Percentiles rank a stretch among this genome's conserved stretches.
These are phyloP conservation scores for Plantago ovata DNA, from an alignment of 257 asterid species.

Conservation along the genomic window DNA sequence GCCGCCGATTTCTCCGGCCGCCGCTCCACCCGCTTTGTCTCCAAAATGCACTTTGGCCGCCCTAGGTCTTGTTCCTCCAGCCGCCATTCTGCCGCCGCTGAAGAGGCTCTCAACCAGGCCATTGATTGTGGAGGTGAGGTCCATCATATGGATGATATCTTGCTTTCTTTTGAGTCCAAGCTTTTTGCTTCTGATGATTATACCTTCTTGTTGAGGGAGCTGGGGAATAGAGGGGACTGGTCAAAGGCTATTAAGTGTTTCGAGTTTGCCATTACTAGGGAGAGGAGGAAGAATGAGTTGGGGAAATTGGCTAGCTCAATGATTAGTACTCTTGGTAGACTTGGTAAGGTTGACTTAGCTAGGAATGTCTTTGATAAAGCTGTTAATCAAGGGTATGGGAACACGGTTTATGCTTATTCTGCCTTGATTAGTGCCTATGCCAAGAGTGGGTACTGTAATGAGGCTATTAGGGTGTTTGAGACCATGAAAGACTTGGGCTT, in stretches of 20 bases:
- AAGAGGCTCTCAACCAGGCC: conserved; percentile 54
- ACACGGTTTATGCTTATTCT: conserved; percentile 81
- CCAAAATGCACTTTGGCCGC: conserved; percentile 87
- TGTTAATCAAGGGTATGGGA: conserved; percentile 70
- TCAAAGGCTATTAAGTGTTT: conserved; percentile 63
- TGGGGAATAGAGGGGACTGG: conserved; percentile 84
- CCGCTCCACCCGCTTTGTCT: conserved; percentile 80
- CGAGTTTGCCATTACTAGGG: conserved; percentile 62
- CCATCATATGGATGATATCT: conserved; percentile 29
- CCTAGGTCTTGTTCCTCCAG: conserved; percentile 46
- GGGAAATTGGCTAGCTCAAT: conserved; percentile 85
- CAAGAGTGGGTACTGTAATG: conserved; percentile 75
- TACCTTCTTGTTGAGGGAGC: conserved; percentile 65
- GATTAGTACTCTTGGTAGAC: conserved; percentile 88
- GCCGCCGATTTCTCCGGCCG: conserved; percentile 73
- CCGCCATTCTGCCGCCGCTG: conserved; percentile 76
- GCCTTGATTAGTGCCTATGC: conserved; percentile 87
- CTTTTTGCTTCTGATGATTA: conserved; percentile 72
- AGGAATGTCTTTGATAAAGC: conserved; percentile 60
- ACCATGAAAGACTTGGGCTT: conserved; percentile 75
- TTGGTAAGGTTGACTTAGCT: conserved; percentile 83
- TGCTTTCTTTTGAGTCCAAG: conserved; percentile 45
- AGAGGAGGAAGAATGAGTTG: conserved; percentile 51
- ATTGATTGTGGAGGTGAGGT: conserved; percentile 33
- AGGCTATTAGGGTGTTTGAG: conserved; percentile 63